A percentile compares a stretch with the other conserved stretches of the same genome.
phyloP scores from a whole-genome alignment of 345 rosid species.

The Gossypium bickii region DNA sequence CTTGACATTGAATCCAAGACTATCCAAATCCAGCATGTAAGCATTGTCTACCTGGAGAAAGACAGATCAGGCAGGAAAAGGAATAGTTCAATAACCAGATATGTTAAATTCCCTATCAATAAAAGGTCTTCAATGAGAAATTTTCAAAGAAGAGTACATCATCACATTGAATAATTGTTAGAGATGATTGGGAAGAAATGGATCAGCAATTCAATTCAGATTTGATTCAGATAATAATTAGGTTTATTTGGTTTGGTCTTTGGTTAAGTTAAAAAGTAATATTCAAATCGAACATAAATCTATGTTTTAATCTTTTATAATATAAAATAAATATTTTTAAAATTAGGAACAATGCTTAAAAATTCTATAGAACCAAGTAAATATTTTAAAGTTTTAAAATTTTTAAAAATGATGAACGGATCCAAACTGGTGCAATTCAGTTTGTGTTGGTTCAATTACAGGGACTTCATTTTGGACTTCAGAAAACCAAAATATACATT shows the following conservation, averaged over 20 bases:
- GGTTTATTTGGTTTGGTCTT: neutral
- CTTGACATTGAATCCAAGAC: slow-evolving; percentile 92
- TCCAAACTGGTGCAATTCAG: too few relatives aligned
- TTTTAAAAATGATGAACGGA: too few relatives aligned
- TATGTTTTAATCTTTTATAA: too few relatives aligned
- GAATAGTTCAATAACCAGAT: neutral
- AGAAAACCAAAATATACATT: too few relatives aligned
- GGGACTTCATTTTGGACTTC: too few relatives aligned
- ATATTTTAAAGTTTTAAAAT: too few relatives aligned
- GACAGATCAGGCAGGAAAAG: slow-evolving; percentile 9
- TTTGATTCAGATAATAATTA: neutral
- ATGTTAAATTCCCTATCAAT: neutral
- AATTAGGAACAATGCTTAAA: too few relatives aligned
- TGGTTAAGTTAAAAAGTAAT: neutral
- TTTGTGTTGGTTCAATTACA: too few relatives aligned
- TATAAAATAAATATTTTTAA: too few relatives aligned
- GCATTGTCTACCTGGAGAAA: slow-evolving; percentile 76
- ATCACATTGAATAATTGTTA: neutral
- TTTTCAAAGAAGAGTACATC: neutral
- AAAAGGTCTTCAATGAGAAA: slow-evolving; percentile 3
- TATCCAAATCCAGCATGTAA: slow-evolving; percentile 80
- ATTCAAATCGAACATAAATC: too few relatives aligned
- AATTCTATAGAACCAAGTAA: too few relatives aligned
- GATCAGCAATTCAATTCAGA: neutral
- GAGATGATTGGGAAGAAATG: neutral